These are phyloP conservation scores for Cladosporium sp. DNA, from an alignment of 2,329 filamentous ascomycete genomes.

Conservation along the genomic window DNA sequence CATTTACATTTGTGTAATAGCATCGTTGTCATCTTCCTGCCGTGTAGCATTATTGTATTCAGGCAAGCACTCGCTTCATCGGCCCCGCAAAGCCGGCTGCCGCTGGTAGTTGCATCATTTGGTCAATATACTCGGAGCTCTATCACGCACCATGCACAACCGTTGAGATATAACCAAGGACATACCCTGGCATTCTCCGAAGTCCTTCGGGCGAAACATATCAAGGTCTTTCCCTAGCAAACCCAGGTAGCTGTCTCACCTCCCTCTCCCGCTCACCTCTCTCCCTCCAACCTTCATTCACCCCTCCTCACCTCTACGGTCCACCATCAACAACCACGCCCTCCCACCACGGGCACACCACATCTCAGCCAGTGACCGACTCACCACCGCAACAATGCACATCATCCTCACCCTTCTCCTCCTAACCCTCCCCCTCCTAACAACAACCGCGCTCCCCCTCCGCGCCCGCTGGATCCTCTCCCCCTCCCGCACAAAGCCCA, in stretches of 20 bases:
- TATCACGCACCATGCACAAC: background rate
- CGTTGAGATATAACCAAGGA: background rate
- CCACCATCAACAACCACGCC: background rate
- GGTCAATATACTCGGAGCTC: background rate
- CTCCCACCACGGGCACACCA: background rate
- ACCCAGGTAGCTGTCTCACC: background rate
- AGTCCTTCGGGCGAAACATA: background rate
- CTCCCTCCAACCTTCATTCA: background rate
- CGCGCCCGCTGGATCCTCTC: constrained; percentile 38
- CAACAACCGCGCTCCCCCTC: background rate
- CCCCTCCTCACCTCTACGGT: background rate
- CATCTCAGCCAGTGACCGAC: too few relatives aligned
- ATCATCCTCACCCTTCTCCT: constrained; percentile 1
- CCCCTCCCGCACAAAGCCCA: constrained; percentile 23
- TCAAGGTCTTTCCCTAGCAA: background rate
- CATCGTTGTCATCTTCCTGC: too few relatives aligned
- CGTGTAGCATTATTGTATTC: too few relatives aligned
- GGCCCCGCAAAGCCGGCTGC: background rate
- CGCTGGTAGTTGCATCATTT: background rate
- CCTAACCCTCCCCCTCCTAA: background rate
- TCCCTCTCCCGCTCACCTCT: background rate
- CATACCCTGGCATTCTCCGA: background rate
- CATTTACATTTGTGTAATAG: too few relatives aligned
- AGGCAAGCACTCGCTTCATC: background rate
- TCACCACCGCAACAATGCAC: background rate